These are phyloP conservation scores for Phytophthora ohioensis DNA, from an alignment of 352 stramenopile species.

Conservation along the genomic window DNA sequence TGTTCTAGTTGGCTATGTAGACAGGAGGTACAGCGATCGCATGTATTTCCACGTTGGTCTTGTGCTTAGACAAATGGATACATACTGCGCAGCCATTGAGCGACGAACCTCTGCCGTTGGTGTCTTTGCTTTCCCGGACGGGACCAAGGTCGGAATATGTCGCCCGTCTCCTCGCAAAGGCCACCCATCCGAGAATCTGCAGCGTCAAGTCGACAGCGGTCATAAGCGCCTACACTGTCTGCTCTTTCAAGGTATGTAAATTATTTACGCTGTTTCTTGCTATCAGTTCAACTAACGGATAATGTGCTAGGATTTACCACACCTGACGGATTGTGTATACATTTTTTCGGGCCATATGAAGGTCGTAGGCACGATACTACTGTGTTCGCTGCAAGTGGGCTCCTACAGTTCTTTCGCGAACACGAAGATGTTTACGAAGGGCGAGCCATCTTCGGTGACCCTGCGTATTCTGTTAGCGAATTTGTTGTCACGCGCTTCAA, in stretches of 20 bases:
- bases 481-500: conserved; percentile 3
- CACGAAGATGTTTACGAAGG: background rate
- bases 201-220: conserved; percentile 7
- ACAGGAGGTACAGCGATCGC: background rate
- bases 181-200: conserved; percentile 2
- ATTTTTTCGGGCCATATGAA: conserved; percentile 2
- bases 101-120: background rate
- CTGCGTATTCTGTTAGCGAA: background rate
- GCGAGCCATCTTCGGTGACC: background rate
- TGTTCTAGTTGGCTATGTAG: conserved; percentile 11
- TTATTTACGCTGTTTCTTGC: no score
- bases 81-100: conserved; percentile 8
- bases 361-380: background rate
- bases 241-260: conserved; percentile 3
- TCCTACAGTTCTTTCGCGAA: background rate
- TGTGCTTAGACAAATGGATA: background rate
- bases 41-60: conserved; percentile 2
- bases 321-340: background rate
- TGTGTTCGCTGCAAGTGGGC: background rate
- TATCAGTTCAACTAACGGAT: no score
- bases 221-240: conserved; percentile 9
- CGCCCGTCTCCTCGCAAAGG: background rate
- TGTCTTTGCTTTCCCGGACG: conserved; percentile 13
- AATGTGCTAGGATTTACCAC: background rate
- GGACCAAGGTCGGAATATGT: conserved; percentile 9